Base-by-base conservation (phyloP, 495 filamentous ascomycete genomes). In the Trichoderma reesei region DNA sequence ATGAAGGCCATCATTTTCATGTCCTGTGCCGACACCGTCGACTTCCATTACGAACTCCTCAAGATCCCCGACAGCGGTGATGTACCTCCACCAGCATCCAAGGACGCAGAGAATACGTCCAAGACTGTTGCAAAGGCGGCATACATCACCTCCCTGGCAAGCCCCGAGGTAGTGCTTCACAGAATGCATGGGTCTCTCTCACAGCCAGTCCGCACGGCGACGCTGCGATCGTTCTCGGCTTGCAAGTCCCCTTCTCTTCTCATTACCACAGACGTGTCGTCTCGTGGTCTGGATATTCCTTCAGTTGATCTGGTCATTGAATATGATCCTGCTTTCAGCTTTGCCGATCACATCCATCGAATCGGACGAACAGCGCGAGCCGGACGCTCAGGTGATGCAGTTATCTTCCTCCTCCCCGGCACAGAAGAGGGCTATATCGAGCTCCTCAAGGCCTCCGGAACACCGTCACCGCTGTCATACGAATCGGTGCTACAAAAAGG, bases 1-100 rank as follows among this genome's bases (percentile, higher is more conserved):
- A 95, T 93, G 86, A 96, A 98, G 73, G 87, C 88, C 4, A 96
- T 98, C 66, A 84, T 98, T 61, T 98, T 98, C 74, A 89, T 98
- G 44, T 95, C 92, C 1, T 98, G 95, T 69, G 92, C 94, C 16
- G 95, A 98, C 70, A 93, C 89, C 10, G 94, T 98, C 59, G 91
- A 98, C 71, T 98, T 96, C 72, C 92, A 96, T 71, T 98, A 91
- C 69, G 88, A 95, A 60, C 74, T 96, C n/a, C 86, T 98, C 66
- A 86, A 76, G n/a, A 70, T 85, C 37, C 76, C 83, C 13, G 61
- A 70, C 6, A 31, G 66, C 7, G 39, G 38, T 2, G 70, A 73
- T 41, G 51, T n/a, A 16, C 51, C 26, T 11, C 51, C 16, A 3
- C 51, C 51, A 0, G 8, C 51, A 11, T 56, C 51, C 10, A 64